These are phyloP conservation scores for Oryza coarctata DNA, from an alignment of 176 grass and related monocot genomes.

Conservation along the genomic window DNA sequence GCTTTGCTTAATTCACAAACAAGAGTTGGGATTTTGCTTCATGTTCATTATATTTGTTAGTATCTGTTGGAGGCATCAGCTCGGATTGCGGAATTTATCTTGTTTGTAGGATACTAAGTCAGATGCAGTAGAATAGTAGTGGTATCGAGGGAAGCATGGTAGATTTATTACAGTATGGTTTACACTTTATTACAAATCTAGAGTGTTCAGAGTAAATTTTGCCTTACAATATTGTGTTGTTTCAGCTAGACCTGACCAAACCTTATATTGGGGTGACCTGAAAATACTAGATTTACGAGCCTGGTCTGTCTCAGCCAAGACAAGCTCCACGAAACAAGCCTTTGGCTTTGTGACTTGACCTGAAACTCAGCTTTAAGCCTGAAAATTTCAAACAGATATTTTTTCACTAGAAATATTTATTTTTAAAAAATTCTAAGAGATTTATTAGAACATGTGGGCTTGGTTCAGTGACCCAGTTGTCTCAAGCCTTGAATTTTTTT, in stretches of 20 bases:
- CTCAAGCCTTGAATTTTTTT: not conserved
- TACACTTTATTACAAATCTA: too few species aligned
- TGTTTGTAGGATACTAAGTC: slow-evolving; percentile 5
- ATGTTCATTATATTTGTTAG: not conserved
- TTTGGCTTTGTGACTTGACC: slow-evolving; percentile 1
- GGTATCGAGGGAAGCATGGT: not conserved
- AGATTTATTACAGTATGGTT: not conserved
- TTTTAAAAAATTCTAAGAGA: not conserved
- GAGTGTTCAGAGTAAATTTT: too few species aligned
- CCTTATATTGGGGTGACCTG: not conserved
- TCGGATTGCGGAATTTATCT: not conserved
- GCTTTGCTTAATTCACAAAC: slow-evolving; percentile 3
- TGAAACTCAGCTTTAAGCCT: not conserved
- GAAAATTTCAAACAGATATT: not conserved
- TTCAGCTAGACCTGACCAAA: not conserved
- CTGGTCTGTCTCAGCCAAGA: not conserved
- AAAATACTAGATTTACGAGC: not conserved
- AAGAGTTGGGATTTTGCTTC: not conserved
- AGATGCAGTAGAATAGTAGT: not conserved
- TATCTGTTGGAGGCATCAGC: not conserved
- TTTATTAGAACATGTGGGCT: not conserved
- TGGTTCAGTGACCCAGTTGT: not conserved
- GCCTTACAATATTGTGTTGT: not conserved
- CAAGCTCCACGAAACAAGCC: not conserved
- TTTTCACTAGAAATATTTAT: slow-evolving; percentile 20